Conservation (phyloP, 345 rosid species). For the Dimocarpus longan region DNA sequence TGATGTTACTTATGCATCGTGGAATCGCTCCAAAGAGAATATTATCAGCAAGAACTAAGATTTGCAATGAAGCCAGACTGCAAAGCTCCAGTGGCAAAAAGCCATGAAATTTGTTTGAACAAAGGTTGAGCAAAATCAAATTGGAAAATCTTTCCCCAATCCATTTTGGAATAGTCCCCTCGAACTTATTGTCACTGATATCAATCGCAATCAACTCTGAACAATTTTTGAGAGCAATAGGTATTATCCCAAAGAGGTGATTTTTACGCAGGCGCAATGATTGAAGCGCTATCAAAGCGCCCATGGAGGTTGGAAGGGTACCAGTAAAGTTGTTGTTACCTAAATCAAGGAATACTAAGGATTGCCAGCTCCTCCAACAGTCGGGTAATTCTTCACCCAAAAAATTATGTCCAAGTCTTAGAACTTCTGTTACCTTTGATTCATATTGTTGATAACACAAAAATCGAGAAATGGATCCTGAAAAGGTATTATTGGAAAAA, state of each 20-base stretch:
- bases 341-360: not conserved
- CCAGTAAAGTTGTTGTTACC: not conserved
- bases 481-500: not conserved
- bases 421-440: not conserved
- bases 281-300: not conserved
- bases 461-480: not conserved
- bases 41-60: not conserved
- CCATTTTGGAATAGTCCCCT: conserved; percentile 11
- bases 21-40: not conserved
- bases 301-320: not conserved
- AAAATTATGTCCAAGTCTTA: not conserved
- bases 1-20: not conserved
- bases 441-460: not conserved
- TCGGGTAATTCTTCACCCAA: not conserved
- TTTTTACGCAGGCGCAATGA: not conserved
- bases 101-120: conserved; percentile 30
- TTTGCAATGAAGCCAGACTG: not conserved
- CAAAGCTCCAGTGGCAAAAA: conserved; percentile 24
- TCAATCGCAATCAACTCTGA: not conserved
- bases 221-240: not conserved
- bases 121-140: not conserved
- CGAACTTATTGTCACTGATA: not conserved
- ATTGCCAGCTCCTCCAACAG: not conserved
- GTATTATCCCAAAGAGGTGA: not conserved
- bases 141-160: not conserved